Evolutionary conservation across 2,329 filamentous ascomycete genomes (phyloP), one percentile per base, ranked within the genome.

Genomic region (Verticillium zaregamsianum): DNA sequence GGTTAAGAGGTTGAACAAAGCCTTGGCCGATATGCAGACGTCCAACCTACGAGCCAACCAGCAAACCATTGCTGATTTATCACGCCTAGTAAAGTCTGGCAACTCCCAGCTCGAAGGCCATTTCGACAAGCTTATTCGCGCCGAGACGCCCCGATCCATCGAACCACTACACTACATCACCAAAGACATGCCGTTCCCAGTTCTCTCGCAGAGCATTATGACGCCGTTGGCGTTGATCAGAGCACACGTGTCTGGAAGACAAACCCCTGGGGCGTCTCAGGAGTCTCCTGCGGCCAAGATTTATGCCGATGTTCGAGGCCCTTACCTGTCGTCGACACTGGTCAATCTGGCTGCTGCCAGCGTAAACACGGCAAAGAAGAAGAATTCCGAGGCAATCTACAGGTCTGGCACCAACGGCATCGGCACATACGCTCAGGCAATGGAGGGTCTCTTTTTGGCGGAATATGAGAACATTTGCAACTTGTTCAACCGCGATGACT

Each of bases 1-100:
- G 6, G 86, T 98, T 68, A 95, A 96, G 77, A 90, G 95, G 52
- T 86, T 97, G 35, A 93, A 90, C 69, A 90, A 90, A 73, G 91
- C 93, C n/a, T 82, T 97, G 61, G 78, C 82, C 63, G 91, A 96
- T 65, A 89, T 99, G 78, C 91, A 90, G 72, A 84, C 90, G 3
- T 94, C 94, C n/a, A 97, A 97, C 68, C 79, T 99, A 59, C 88
- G 92, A 61, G 91, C 93, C 11, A 98, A 97, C 63, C 93, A 98
- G 73, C 89, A 93, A 73, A 93, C 93, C 2, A 91, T 95, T 61
- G 80, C 86, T 55, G 93, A 97, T 64, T 85, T 97, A 60, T 89
- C 86, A 60, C 85, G 87, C 11, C 81, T 99, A 39, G 81, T 97
- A 63, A 90, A 89, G 69, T 86, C 87, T 5, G 95, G 93, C 28